Conservation (phyloP, 495 filamentous ascomycete genomes). For the Penicillium egyptiacum region DNA sequence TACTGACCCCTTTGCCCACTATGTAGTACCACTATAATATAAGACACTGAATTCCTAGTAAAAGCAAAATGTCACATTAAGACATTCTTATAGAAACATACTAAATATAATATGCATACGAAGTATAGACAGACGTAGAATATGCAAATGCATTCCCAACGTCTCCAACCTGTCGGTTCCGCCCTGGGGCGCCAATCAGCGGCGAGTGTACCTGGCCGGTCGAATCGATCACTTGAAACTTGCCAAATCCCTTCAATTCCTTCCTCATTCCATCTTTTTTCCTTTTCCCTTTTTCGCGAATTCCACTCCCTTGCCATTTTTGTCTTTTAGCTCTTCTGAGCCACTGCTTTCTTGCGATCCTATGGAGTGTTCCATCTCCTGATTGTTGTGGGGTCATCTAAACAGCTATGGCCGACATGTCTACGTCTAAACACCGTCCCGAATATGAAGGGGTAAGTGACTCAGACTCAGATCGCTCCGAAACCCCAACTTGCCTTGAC, state of each 20-base stretch:
- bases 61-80: background rate
- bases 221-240: constrained; percentile 25
- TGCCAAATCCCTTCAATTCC: constrained; percentile 21
- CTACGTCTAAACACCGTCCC: constrained; percentile 43
- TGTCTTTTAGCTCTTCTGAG: constrained; percentile 10
- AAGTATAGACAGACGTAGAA: background rate
- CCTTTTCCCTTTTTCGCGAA: background rate
- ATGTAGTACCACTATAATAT: background rate
- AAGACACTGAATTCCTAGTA: background rate
- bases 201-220: constrained; percentile 21
- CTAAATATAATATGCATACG: background rate
- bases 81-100: background rate
- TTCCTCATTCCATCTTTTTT: constrained; percentile 23
- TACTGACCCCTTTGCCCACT: constrained; percentile 4
- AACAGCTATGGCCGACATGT: constrained; percentile 28
- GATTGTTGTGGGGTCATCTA: constrained; percentile 23
- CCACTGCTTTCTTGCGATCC: constrained; percentile 16
- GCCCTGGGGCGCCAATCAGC: constrained; percentile 25
- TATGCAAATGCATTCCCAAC: constrained; percentile 18
- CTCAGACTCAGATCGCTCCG: background rate
- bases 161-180: constrained; percentile 23
- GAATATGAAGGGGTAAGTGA: constrained; percentile 53
- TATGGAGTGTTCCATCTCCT: constrained; percentile 25
- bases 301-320: constrained; percentile 14
- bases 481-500: background rate